A percentile compares a stretch with the other conserved stretches of the same genome.
Conservation (phyloP, 352 stramenopile species). For the Pseudoperonospora humuli region DNA sequence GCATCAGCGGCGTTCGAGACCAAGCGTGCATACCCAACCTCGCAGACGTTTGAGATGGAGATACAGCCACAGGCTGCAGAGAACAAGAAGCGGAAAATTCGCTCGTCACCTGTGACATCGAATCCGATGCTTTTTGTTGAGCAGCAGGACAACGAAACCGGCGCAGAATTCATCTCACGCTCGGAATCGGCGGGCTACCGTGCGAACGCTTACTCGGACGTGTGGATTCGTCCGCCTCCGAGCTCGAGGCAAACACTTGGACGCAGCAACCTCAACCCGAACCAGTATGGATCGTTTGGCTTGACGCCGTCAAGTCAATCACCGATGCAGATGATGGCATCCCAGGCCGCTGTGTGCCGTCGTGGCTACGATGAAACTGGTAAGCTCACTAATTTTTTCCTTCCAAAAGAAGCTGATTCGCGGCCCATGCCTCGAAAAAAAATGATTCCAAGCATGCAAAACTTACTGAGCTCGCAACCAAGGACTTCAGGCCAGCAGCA, state of each 20-base stretch:
- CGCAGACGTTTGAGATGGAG: slow-evolving; percentile 13
- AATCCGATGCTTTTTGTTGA: slow-evolving; percentile 9
- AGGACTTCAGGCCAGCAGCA: slow-evolving; percentile 23
- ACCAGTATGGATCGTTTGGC: slow-evolving; percentile 62
- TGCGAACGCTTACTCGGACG: slow-evolving; percentile 59
- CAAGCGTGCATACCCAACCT: slow-evolving; percentile 16
- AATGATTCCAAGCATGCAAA: slow-evolving; percentile 40
- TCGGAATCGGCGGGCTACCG: slow-evolving; percentile 35
- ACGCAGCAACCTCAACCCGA: slow-evolving; percentile 55
- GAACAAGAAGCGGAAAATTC: slow-evolving; percentile 54
- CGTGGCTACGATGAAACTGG: slow-evolving; percentile 69
- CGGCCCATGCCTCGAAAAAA: slow-evolving; percentile 26
- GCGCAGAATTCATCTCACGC: slow-evolving; percentile 18
- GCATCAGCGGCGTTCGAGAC: slow-evolving; percentile 11
- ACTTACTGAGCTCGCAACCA: slow-evolving; percentile 34
- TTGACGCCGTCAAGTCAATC: slow-evolving; percentile 35
- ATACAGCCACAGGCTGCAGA: slow-evolving; percentile 24
- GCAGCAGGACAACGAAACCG: slow-evolving; percentile 6
- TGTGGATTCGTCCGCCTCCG: slow-evolving; percentile 36
- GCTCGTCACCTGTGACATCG: slow-evolving; percentile 12
- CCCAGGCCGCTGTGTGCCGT: slow-evolving; percentile 34
- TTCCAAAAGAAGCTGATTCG: slow-evolving; percentile 38
- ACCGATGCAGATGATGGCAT: slow-evolving; percentile 29
- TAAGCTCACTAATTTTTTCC: slow-evolving; percentile 70
- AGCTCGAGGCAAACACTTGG: slow-evolving; percentile 31